A percentile compares a stretch with the other conserved stretches of the same genome.
Conservation (phyloP, 2,329 filamentous ascomycete species). For the Claviceps arundinis region DNA sequence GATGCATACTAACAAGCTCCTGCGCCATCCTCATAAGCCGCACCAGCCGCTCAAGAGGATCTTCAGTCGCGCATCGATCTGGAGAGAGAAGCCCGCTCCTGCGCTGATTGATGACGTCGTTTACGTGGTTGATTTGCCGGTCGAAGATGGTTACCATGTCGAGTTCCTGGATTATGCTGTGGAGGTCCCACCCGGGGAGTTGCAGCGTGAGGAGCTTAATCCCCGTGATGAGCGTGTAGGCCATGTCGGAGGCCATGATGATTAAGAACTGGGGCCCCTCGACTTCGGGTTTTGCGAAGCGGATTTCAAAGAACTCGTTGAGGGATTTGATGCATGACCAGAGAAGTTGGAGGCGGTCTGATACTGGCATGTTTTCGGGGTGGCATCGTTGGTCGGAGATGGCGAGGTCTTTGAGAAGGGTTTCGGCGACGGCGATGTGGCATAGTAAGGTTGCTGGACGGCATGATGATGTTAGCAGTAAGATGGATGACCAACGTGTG, state of each 20-base stretch:
- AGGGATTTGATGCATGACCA: conserved; percentile 29
- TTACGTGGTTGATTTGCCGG: conserved; percentile 18
- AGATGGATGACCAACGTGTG: neutral
- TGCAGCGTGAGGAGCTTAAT: conserved; percentile 33
- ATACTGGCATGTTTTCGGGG: conserved; percentile 17
- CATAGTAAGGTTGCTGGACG: conserved; percentile 24
- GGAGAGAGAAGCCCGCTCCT: conserved; percentile 13
- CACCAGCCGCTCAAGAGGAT: conserved; percentile 20
- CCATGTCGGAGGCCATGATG: conserved; percentile 32
- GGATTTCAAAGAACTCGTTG: conserved; percentile 25
- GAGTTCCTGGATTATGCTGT: conserved; percentile 22
- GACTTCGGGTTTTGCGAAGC: conserved; percentile 18
- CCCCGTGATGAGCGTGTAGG: conserved; percentile 31
- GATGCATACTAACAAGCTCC: conserved; percentile 19
- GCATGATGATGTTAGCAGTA: neutral
- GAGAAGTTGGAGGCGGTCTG: conserved; percentile 31
- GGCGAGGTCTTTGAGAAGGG: conserved; percentile 33
- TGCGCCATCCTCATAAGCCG: conserved; percentile 18
- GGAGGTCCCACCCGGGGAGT: conserved; percentile 32
- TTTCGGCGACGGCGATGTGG: conserved; percentile 31
- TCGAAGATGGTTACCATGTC: conserved; percentile 11
- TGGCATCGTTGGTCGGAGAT: conserved; percentile 25
- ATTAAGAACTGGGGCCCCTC: conserved; percentile 27
- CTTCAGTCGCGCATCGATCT: conserved; percentile 10
- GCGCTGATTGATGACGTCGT: conserved; percentile 17